A percentile compares a stretch with the other conserved stretches of the same genome.
Conservation (phyloP, 2,329 filamentous ascomycete genomes). For the Sporothrix phasma region DNA sequence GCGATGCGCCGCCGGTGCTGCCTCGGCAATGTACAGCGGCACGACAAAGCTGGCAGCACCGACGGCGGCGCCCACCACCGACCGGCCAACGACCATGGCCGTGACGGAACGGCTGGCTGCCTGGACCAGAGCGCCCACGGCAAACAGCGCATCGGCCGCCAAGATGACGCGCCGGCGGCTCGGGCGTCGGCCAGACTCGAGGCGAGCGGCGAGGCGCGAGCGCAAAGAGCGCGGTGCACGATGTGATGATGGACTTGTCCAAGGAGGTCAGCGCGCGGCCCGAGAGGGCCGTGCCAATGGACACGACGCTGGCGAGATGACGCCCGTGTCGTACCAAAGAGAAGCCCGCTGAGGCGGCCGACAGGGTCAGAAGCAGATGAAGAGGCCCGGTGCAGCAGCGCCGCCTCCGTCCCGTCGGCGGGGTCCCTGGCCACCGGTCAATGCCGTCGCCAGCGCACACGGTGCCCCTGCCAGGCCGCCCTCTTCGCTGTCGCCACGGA, state of each 20-base stretch:
- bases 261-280: slow-evolving; percentile 46
- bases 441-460: background rate
- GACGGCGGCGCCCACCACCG: slow-evolving; percentile 61
- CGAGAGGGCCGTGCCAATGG: slow-evolving; percentile 50
- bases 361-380: slow-evolving; percentile 53
- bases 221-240: slow-evolving; percentile 57
- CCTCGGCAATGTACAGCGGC: slow-evolving; percentile 79
- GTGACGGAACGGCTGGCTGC: slow-evolving; percentile 47
- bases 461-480: too few relatives aligned
- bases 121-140: slow-evolving; percentile 57
- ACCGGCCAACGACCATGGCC: slow-evolving; percentile 57
- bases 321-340: slow-evolving; percentile 62
- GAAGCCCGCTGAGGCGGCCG: slow-evolving; percentile 55
- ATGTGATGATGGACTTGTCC: slow-evolving; percentile 62
- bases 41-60: slow-evolving; percentile 73
- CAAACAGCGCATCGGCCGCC: slow-evolving; percentile 56
- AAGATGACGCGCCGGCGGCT: slow-evolving; percentile 56
- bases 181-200: slow-evolving; percentile 53
- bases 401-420: slow-evolving; percentile 6
- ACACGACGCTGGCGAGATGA: slow-evolving; percentile 60
- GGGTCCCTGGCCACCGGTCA: background rate
- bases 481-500: slow-evolving; percentile 1
- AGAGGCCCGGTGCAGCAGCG: slow-evolving; percentile 33
- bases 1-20: slow-evolving; percentile 65
- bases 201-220: slow-evolving; percentile 54